These are phyloP conservation scores for Gelatoporia subvermispora DNA, from an alignment of 768 basidiomycete genomes.

Conservation along the genomic window DNA sequence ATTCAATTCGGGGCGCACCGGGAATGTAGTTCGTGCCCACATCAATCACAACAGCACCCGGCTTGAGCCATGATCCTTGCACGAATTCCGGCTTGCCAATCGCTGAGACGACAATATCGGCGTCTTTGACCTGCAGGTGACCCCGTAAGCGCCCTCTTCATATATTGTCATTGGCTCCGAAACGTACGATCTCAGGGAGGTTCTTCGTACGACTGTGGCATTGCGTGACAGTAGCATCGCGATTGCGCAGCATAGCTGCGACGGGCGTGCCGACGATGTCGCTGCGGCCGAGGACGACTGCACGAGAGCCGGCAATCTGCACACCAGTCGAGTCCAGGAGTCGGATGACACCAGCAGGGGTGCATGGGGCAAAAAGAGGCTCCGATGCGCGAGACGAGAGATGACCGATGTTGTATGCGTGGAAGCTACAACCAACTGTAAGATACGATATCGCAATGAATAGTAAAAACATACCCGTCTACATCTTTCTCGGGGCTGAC, in stretches of 20 bases:
- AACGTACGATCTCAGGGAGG: conserved; percentile 68
- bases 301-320: conserved; percentile 68
- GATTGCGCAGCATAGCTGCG: conserved; percentile 81
- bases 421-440: conserved; percentile 58
- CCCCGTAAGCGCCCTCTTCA: not conserved
- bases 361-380: conserved; percentile 92
- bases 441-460: not conserved
- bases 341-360: conserved; percentile 87
- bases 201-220: conserved; percentile 91
- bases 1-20: conserved; percentile 39
- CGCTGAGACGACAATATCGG: conserved; percentile 95
- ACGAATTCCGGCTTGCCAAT: conserved; percentile 90
- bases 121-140: conserved; percentile 60
- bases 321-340: conserved; percentile 87
- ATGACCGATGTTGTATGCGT: conserved; percentile 97
- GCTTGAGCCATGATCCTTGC: conserved; percentile 92
- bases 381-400: conserved; percentile 84
- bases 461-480: conserved; percentile 65
- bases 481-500: conserved; percentile 94
- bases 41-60: conserved; percentile 92
- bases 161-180: not conserved
- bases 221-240: conserved; percentile 95
- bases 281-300: conserved; percentile 92
- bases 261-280: conserved; percentile 98
- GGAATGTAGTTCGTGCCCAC: conserved; percentile 97